Conservation (phyloP, 1,284 basidiomycete species). For the Veloboletus limbatus region DNA sequence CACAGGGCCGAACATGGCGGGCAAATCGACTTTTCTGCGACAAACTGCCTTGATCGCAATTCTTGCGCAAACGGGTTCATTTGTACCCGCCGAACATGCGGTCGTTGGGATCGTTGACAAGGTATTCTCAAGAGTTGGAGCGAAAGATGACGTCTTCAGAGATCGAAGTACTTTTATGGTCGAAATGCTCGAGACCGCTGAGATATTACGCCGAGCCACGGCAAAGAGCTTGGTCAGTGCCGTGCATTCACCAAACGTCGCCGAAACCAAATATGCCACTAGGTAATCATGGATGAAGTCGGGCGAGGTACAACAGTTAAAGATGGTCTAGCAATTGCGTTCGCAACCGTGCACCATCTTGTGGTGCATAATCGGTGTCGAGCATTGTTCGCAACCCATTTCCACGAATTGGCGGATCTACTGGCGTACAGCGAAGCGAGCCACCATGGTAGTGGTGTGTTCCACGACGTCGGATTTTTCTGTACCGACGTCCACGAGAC, state of each 20-base stretch:
- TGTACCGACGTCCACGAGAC: slow-evolving; percentile 85
- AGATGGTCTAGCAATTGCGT: slow-evolving; percentile 92
- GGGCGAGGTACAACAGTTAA: slow-evolving; percentile 91
- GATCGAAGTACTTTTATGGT: slow-evolving; percentile 95
- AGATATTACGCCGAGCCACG: slow-evolving; percentile 82
- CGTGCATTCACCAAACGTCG: not conserved
- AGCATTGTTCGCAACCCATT: slow-evolving; percentile 94
- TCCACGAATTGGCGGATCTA: slow-evolving; percentile 90
- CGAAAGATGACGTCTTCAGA: slow-evolving; percentile 91
- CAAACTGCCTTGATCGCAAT: slow-evolving; percentile 91
- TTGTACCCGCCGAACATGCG: slow-evolving; percentile 85
- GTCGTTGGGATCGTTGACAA: slow-evolving; percentile 85
- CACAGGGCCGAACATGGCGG: slow-evolving; percentile 96
- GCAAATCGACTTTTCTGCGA: slow-evolving; percentile 91
- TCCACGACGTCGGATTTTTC: slow-evolving; percentile 74
- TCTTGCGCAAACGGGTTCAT: slow-evolving; percentile 90
- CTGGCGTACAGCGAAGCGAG: slow-evolving; percentile 52
- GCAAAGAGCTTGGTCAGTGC: slow-evolving; percentile 68
- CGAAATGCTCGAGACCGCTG: slow-evolving; percentile 84
- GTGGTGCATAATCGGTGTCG: slow-evolving; percentile 73
- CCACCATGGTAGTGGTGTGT: slow-evolving; percentile 43
- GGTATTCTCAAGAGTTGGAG: slow-evolving; percentile 93
- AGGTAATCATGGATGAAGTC: slow-evolving; percentile 98
- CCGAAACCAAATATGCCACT: slow-evolving; percentile 4
- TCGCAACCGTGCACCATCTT: slow-evolving; percentile 85